Base-by-base conservation (phyloP, 805 yeast genomes). In the Kodamaea kaohsiungensis region DNA sequence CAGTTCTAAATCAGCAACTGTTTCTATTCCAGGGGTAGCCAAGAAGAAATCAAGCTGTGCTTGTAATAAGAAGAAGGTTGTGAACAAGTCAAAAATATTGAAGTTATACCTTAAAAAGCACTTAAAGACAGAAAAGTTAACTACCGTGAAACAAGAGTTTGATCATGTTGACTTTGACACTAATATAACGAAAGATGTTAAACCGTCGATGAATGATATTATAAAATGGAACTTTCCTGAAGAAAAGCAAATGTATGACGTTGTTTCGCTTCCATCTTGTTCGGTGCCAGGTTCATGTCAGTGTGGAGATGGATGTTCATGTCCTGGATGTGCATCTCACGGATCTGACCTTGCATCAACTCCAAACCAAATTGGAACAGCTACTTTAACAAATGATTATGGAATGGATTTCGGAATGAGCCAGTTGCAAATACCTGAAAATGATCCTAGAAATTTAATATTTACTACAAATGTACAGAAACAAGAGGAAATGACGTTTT, bases 291-390 rank as follows among this genome's bases (percentile, higher is more conserved):
- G 75, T 2, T 57, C 73, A 2, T 76, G 80, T 56, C 56, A 64
- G 38, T 76, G 80, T 60, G 69, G 65, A 33, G 70, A 65, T 12
- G 64, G 65, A 42, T 76, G 80, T 57, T 39, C 63, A 7, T 76
- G 80, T 59, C 69, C 63, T 12, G 71, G 72, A 3, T 76, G 80
- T 52, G 59, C 61, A 25, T 67, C 65, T 0, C 80, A 76, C 61
- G 69, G 68, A 12, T 67, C 65, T 55, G 54, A 33, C 16, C 4
- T 15, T n/a, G 15, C 5, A 16, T 13, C 47, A 19, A 22, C 37
- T 8, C 22, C 47, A 2, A 18, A 43, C n/a, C 18, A 37, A 3
- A 10, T 48, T 15, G 51, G 45, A 6, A 48, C 46, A 1, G 51
- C 51, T 17, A 40, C 51, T 9, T 38, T 48, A 13, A 18, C 35